These are phyloP conservation scores for Puccinia horiana DNA, from an alignment of 1,284 basidiomycete genomes.

Conservation along the genomic window DNA sequence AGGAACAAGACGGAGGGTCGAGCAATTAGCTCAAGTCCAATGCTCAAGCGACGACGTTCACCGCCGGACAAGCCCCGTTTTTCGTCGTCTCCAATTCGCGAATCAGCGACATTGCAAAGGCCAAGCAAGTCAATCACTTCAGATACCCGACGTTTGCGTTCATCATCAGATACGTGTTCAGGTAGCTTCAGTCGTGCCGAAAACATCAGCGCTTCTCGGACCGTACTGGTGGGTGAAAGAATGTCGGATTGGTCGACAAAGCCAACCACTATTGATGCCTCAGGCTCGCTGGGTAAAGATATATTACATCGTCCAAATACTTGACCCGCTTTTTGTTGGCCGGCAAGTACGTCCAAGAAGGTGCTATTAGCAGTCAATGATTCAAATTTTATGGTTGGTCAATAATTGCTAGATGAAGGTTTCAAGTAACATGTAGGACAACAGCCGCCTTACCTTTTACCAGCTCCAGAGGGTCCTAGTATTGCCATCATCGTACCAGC, in stretches of 20 bases:
- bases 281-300: constrained; percentile 59
- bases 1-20: constrained; percentile 67
- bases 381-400: neutral
- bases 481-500: constrained; percentile 82
- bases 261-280: constrained; percentile 51
- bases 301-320: constrained; percentile 66
- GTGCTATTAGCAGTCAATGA: constrained; percentile 59
- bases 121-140: constrained; percentile 74
- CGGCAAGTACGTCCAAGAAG: constrained; percentile 77
- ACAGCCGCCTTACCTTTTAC: constrained; percentile 64
- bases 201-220: constrained; percentile 78
- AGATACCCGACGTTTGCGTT: constrained; percentile 71
- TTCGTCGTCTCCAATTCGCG: constrained; percentile 71
- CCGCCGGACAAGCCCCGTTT: constrained; percentile 70
- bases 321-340: constrained; percentile 72
- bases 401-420: neutral
- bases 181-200: constrained; percentile 79
- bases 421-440: constrained; percentile 1
- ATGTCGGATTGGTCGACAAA: constrained; percentile 67
- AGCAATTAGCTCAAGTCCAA: constrained; percentile 68
- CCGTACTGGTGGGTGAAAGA: constrained; percentile 74
- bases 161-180: constrained; percentile 69
- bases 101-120: constrained; percentile 69
- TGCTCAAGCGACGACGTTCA: constrained; percentile 72
- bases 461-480: constrained; percentile 68